A percentile compares a stretch with the other conserved stretches of the same genome.
Conservation (phyloP, 495 filamentous ascomycete species). For the Hypoxylon lienhwacheense region DNA sequence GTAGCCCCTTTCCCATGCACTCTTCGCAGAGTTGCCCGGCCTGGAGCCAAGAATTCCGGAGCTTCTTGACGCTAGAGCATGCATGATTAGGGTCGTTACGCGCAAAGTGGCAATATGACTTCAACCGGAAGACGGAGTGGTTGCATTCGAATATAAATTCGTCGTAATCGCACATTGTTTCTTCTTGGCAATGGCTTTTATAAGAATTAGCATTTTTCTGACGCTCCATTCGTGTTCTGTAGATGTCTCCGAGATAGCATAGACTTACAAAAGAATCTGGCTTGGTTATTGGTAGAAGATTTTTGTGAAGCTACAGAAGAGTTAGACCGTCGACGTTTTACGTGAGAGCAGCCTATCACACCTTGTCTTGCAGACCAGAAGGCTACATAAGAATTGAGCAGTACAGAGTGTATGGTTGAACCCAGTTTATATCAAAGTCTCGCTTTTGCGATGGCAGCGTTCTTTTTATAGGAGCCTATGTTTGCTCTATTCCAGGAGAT, state of each 20-base stretch:
- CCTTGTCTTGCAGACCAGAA: neutral
- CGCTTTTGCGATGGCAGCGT: slow-evolving; percentile 1
- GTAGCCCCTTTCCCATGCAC: slow-evolving; percentile 36
- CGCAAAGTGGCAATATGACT: slow-evolving; percentile 69
- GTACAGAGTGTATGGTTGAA: no score
- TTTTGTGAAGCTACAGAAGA: no score
- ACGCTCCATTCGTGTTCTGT: neutral
- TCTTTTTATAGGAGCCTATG: slow-evolving; percentile 20
- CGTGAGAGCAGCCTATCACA: no score
- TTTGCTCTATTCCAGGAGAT: slow-evolving; percentile 20
- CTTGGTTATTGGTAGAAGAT: no score
- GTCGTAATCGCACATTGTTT: slow-evolving; percentile 67
- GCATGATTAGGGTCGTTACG: slow-evolving; percentile 65
- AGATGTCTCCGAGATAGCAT: neutral
- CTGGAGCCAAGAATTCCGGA: slow-evolving; percentile 56
- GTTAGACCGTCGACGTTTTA: no score
- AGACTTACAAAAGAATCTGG: slow-evolving; percentile 11
- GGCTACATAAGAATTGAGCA: neutral
- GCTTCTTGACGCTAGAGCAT: slow-evolving; percentile 62
- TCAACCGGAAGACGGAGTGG: slow-evolving; percentile 56
- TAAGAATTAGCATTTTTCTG: no score
- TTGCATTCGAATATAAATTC: slow-evolving; percentile 63
- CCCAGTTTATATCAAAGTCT: neutral
- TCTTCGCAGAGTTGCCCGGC: slow-evolving; percentile 52
- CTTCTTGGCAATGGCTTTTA: neutral